These are phyloP conservation scores for Blastocystis sp. DNA, from an alignment of 352 stramenopile species.

Conservation along the genomic window DNA sequence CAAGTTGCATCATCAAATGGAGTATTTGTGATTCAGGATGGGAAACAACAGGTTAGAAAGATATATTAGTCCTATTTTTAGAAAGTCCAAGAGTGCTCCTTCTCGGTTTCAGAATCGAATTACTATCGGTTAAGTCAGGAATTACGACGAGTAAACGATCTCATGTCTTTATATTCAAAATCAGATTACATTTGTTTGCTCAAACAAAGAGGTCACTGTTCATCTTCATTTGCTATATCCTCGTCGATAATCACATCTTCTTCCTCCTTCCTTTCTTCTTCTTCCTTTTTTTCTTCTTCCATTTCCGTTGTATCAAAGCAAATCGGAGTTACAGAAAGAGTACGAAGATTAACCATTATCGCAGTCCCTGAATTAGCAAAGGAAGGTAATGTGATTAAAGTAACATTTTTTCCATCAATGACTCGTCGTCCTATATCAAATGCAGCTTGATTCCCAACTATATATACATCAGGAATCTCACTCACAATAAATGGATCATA, in stretches of 20 bases:
- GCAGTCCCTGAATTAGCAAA: constrained; percentile 5
- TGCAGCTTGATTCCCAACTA: constrained; percentile 43
- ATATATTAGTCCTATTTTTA: neutral
- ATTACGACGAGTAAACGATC: neutral
- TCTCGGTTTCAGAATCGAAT: constrained; percentile 27
- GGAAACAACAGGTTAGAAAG: neutral
- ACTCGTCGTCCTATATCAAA: neutral
- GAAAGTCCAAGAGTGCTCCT: neutral
- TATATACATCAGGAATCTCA: constrained; percentile 38
- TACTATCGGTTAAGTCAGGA: constrained; percentile 55
- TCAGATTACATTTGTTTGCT: neutral
- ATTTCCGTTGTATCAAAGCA: constrained; percentile 36
- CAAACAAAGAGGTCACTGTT: constrained; percentile 18
- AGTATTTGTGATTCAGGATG: neutral
- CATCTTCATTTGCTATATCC: constrained; percentile 53
- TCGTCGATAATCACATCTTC: constrained; percentile 62
- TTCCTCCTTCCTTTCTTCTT: constrained; percentile 47
- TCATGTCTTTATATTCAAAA: constrained; percentile 38
- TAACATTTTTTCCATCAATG: constrained; percentile 8
- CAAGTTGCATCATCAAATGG: neutral
- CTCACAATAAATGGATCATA: constrained; percentile 31
- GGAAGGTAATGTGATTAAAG: constrained; percentile 4
- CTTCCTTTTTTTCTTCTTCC: constrained; percentile 8
- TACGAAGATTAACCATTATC: constrained; percentile 6
- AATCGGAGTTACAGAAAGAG: neutral